Conservation (phyloP, 2,329 filamentous ascomycete species). For the Colletotrichum orbiculare region DNA sequence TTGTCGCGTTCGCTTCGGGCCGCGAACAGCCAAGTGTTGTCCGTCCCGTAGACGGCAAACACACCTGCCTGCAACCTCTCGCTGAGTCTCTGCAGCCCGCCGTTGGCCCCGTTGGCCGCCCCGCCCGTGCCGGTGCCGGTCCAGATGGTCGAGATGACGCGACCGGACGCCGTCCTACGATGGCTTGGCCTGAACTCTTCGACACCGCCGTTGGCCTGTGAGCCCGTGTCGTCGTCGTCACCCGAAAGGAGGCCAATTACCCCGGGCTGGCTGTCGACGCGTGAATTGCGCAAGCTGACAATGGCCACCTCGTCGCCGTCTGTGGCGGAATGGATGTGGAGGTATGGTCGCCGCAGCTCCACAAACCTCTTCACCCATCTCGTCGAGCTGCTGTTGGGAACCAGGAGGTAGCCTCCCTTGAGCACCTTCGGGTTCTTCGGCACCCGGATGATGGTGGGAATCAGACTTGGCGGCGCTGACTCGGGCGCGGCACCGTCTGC, state of each 20-base stretch:
- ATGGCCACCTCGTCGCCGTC: slow-evolving; percentile 92
- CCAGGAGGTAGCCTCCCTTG: slow-evolving; percentile 89
- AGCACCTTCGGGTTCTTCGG: slow-evolving; percentile 84
- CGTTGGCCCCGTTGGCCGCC: slow-evolving; percentile 37
- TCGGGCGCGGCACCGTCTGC: slow-evolving; percentile 66
- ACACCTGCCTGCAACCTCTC: slow-evolving; percentile 76
- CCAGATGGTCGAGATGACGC: slow-evolving; percentile 67
- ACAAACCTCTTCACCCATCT: slow-evolving; percentile 94
- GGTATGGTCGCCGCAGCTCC: slow-evolving; percentile 89
- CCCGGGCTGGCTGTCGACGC: slow-evolving; percentile 93
- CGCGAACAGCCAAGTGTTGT: slow-evolving; percentile 96
- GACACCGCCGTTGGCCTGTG: slow-evolving; percentile 44
- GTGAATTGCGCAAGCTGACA: slow-evolving; percentile 87
- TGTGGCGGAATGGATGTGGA: slow-evolving; percentile 86
- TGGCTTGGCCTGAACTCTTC: slow-evolving; percentile 58
- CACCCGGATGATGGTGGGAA: slow-evolving; percentile 80
- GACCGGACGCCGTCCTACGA: slow-evolving; percentile 61
- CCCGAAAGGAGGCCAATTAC: slow-evolving; percentile 80
- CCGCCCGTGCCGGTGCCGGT: slow-evolving; percentile 56
- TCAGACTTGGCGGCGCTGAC: slow-evolving; percentile 69
- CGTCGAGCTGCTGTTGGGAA: slow-evolving; percentile 82
- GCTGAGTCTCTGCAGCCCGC: slow-evolving; percentile 64
- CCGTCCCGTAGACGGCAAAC: slow-evolving; percentile 93
- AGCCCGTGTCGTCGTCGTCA: slow-evolving; percentile 49
- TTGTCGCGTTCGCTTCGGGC: slow-evolving; percentile 91